Evolutionary conservation across 345 rosid genomes (phyloP).

Genomic region (Salix udensis): DNA sequence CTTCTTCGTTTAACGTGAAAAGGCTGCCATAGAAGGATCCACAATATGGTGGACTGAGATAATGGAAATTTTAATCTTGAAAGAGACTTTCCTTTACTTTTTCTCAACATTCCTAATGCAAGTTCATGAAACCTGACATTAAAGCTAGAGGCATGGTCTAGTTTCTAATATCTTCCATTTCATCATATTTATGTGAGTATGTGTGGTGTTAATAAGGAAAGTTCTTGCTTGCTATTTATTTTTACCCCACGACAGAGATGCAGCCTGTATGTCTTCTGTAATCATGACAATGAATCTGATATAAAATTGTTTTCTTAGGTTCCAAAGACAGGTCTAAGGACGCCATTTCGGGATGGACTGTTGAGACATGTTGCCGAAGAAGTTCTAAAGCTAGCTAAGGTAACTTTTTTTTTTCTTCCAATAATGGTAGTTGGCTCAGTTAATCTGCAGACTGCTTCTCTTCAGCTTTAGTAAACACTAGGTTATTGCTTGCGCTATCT

Average conservation of each 20-base stretch:
- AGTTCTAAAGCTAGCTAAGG: conserved; percentile 79
- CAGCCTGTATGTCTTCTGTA: background rate
- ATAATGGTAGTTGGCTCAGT: background rate
- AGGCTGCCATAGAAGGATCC: background rate
- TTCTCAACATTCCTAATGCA: background rate
- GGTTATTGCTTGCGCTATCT: too few species aligned
- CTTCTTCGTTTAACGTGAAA: background rate
- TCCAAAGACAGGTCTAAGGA: conserved; percentile 73
- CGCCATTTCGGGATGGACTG: conserved; percentile 86
- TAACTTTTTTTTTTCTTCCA: conserved; percentile 10
- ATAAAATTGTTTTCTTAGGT: conserved; percentile 46
- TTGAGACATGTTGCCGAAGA: conserved; percentile 79
- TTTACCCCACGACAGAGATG: background rate
- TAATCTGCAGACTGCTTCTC: background rate
- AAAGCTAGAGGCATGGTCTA: background rate
- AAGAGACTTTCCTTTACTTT: background rate
- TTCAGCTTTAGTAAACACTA: background rate
- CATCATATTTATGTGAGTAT: too few species aligned
- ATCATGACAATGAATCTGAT: conserved; percentile 20
- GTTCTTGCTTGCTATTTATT: background rate
- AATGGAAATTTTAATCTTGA: background rate
- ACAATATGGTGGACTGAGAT: background rate
- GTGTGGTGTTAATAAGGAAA: background rate
- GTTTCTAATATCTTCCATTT: background rate
- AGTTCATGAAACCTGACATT: conserved; percentile 1